Evolutionary conservation across 2,329 filamentous ascomycete species (phyloP), one percentile per base, ranked within the genome.

Genomic region (Xylariaceae sp.): DNA sequence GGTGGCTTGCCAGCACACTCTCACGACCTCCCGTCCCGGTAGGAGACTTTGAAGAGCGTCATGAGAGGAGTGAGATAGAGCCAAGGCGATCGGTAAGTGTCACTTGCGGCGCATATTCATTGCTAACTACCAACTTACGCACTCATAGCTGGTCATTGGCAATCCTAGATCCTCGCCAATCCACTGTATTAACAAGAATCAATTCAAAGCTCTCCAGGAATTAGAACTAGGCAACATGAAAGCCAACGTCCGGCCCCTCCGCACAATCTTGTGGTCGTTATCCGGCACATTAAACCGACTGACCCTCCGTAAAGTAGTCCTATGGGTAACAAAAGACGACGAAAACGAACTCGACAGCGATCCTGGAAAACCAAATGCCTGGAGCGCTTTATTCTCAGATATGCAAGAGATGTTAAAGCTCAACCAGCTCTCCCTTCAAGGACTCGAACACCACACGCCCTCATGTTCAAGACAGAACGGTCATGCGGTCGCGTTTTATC

Each of bases 201-300:
- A 47, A 11, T 60, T 63, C 26, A 53, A 55, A 31, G 41, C 35
- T 12, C 53, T 65, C 1, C 41, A 47, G 27, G 57, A 60, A 8
- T 30, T 65, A n/a, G 58, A 63, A 35, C 29, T 65, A 1, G 53
- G 37, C 11, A 60, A 63, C n/a, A 65, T 65, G 63, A 50, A n/a
- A n/a, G 56, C 62, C 0, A 52, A 54, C 1, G 29, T 47, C 2
- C 34, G 45, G 19, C 58, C 54, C 3, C 37, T 64, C 9, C 54
- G 50, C 12, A 58, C 53, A 12, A 51, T 60, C 1, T 12, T 65
- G 19, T 35, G 52, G 7, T 42, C 55, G 32, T 32, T 65, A 6
- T 51, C 63, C 2, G 26, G 41, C 3, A 60, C 62, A 5, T 47
- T 65, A 31, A 56, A 55, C 35, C 51, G 47, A n/a, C 30, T 65